phyloP scores from a whole-genome alignment of 306 rosid genomes.

The Cucumis hystrix region DNA sequence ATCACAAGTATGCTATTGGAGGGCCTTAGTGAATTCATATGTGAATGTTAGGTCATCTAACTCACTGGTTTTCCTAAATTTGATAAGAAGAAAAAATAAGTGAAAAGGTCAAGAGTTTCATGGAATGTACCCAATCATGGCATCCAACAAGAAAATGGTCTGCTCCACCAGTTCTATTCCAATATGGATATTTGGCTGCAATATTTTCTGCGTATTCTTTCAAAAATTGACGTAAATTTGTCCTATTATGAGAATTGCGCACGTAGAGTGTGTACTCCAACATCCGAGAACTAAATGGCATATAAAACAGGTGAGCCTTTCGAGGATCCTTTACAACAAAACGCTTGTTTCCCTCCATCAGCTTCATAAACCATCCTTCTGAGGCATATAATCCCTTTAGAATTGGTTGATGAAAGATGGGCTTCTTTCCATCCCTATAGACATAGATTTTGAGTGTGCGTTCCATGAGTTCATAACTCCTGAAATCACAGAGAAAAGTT shows the following conservation, averaged over 20 bases:
- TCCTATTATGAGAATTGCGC: constrained; percentile 80
- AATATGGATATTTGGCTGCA: constrained; percentile 63
- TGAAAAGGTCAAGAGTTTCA: neutral
- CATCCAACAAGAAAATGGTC: constrained; percentile 97
- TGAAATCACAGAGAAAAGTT: constrained; percentile 20
- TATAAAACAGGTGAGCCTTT: constrained; percentile 81
- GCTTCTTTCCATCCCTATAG: constrained; percentile 74
- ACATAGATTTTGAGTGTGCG: constrained; percentile 66
- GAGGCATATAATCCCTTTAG: constrained; percentile 79
- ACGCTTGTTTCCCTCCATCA: constrained; percentile 66
- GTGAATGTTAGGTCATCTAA: neutral
- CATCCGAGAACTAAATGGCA: constrained; percentile 88
- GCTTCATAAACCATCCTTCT: constrained; percentile 96
- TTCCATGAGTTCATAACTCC: constrained; percentile 95
- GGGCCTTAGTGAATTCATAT: neutral
- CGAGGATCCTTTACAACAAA: constrained; percentile 68
- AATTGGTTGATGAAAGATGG: constrained; percentile 85
- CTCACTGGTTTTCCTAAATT: neutral
- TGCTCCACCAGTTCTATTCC: constrained; percentile 79
- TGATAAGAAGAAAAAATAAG: neutral
- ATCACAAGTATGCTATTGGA: neutral
- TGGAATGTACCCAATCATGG: constrained; percentile 78
- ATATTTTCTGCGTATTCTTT: constrained; percentile 60
- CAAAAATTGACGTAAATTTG: constrained; percentile 64
- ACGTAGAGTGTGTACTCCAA: constrained; percentile 59